Percentiles rank a stretch among this genome's conserved stretches.
Conservation (phyloP, 306 rosid genomes). For the Glycine latifolia region DNA sequence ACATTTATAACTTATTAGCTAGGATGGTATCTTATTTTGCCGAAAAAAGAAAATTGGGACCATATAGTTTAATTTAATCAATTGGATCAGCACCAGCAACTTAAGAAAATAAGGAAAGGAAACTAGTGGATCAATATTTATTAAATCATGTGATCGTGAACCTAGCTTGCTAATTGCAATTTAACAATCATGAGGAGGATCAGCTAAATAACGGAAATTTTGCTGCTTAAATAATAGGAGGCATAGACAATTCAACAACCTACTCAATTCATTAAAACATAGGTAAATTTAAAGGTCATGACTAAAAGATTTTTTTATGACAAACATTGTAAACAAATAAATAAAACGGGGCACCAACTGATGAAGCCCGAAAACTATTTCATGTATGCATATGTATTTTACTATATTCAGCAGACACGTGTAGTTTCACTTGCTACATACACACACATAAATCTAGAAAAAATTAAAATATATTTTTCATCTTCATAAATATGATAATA, state of each 20-base stretch:
- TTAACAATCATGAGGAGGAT: constrained; percentile 5
- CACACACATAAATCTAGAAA: too few relatives aligned
- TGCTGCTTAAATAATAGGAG: constrained; percentile 5
- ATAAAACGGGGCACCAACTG: background rate
- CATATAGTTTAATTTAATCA: constrained; percentile 20
- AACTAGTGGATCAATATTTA: constrained; percentile 27
- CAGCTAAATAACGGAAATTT: constrained; percentile 26
- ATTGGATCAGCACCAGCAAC: background rate
- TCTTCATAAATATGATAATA: too few relatives aligned
- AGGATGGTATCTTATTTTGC: background rate
- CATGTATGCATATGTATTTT: background rate
- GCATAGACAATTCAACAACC: constrained; percentile 37
- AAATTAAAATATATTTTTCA: too few relatives aligned
- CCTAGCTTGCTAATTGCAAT: constrained; percentile 29
- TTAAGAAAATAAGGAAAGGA: constrained; percentile 11
- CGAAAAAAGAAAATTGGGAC: background rate
- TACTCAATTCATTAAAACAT: background rate
- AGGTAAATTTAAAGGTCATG: background rate
- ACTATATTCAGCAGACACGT: background rate
- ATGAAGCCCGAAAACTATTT: background rate
- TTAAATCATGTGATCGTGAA: constrained; percentile 34
- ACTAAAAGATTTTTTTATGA: background rate
- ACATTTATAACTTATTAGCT: background rate
- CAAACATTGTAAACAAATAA: background rate
- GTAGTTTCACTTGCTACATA: too few relatives aligned